A percentile compares a stretch with the other conserved stretches of the same genome.
Conservation (phyloP, 371 early-diverging fungal genomes). For the Lichtheimia ornata region DNA sequence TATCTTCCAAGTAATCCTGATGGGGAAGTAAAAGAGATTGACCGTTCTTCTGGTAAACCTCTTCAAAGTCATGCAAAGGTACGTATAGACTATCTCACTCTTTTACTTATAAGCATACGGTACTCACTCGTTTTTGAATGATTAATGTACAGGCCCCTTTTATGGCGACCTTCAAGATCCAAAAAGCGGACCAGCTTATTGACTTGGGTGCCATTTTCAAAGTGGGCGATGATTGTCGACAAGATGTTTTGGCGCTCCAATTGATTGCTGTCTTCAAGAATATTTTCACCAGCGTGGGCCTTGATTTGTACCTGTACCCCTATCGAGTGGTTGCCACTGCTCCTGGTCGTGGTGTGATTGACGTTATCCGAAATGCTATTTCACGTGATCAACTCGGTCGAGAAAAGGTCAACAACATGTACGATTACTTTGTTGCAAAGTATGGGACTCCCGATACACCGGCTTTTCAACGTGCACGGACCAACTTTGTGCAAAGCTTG, state of each 20-base stretch:
- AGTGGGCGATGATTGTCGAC: constrained; percentile 99
- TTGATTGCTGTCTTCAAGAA: constrained; percentile 97
- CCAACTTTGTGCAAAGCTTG: constrained; percentile 94
- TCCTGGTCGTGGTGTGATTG: constrained; percentile 98
- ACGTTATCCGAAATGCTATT: constrained; percentile 97
- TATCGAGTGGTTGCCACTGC: constrained; percentile 98
- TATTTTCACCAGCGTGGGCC: constrained; percentile 89
- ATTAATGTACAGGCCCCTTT: constrained; percentile 82
- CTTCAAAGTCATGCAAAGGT: constrained; percentile 98
- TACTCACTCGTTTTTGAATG: neutral
- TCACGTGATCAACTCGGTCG: constrained; percentile 98
- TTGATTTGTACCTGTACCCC: constrained; percentile 97
- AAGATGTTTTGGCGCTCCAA: constrained; percentile 98
- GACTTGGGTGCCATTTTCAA: constrained; percentile 96
- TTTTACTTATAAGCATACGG: neutral
- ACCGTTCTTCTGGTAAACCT: constrained; percentile 93
- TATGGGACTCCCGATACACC: constrained; percentile 94
- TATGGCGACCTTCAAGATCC: constrained; percentile 97
- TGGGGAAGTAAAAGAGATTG: constrained; percentile 92
- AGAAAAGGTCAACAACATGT: constrained; percentile 96
- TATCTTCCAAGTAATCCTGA: constrained; percentile 99
- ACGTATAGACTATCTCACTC: neutral
- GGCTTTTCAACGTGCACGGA: constrained; percentile 89
- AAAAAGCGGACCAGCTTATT: constrained; percentile 44
- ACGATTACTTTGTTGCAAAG: constrained; percentile 94